Evolutionary conservation across 805 yeast genomes (phyloP).

Genomic region (Kazachstania psychrophila): DNA sequence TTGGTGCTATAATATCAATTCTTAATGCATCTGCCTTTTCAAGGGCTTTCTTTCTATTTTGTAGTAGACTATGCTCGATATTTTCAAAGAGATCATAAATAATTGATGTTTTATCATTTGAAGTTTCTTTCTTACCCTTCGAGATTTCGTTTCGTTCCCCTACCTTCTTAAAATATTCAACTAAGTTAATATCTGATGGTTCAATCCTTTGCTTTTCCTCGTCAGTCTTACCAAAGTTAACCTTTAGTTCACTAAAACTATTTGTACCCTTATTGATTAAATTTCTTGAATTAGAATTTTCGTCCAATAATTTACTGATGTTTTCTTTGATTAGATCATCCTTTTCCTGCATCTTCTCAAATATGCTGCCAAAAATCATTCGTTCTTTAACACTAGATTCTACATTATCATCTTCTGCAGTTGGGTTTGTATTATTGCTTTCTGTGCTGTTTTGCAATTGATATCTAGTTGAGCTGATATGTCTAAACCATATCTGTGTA

Average conservation of each 20-base stretch:
- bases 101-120: conserved; percentile 1
- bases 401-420: conserved; percentile 4
- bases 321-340: conserved; percentile 5
- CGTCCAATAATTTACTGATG: background rate
- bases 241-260: conserved; percentile 3
- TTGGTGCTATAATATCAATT: background rate
- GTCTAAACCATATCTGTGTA: no score
- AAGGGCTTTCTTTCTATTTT: conserved; percentile 5
- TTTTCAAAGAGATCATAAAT: conserved; percentile 6
- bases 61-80: conserved; percentile 5
- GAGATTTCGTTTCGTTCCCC: background rate
- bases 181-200: conserved; percentile 2
- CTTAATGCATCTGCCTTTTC: conserved; percentile 2
- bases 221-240: conserved; percentile 2
- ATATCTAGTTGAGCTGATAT: no score
- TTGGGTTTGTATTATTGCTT: no score
- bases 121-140: background rate
- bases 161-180: conserved; percentile 4
- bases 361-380: conserved; percentile 21
- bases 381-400: conserved; percentile 20
- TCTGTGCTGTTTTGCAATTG: no score
- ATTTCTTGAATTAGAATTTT: no score
- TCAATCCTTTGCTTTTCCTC: background rate
- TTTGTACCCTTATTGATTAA: background rate
- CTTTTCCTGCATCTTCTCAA: conserved; percentile 19